A percentile compares a stretch with the other conserved stretches of the same genome.
phyloP scores from a whole-genome alignment of 257 asterid species.

The Penstemon newberryi region DNA sequence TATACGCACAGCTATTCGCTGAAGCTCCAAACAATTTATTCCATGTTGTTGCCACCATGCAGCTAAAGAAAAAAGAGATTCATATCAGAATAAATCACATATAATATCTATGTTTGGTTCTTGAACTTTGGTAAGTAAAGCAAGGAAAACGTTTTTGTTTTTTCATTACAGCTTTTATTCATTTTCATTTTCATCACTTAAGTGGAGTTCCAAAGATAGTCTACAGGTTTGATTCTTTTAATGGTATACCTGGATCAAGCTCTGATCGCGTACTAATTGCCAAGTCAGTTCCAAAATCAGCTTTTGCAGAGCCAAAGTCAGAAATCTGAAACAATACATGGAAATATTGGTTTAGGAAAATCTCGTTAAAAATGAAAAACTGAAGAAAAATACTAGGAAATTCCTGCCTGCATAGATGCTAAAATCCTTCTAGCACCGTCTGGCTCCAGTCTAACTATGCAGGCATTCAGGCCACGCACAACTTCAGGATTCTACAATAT shows the following conservation, averaged over 20 bases:
- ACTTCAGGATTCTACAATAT: conserved; percentile 81
- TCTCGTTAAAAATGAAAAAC: conserved; percentile 2
- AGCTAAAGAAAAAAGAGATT: conserved; percentile 49
- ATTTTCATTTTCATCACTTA: no score
- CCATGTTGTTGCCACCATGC: conserved; percentile 99
- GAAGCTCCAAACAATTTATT: conserved; percentile 87
- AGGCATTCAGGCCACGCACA: conserved; percentile 84
- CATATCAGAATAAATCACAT: conserved; percentile 33
- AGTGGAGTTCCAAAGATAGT: no score
- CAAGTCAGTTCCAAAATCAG: conserved; percentile 95
- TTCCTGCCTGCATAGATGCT: conserved; percentile 86
- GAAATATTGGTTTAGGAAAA: conserved; percentile 16
- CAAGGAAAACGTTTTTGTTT: no score
- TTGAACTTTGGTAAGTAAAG: no score
- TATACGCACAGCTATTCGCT: conserved; percentile 81
- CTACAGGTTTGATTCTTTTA: conserved; percentile 7
- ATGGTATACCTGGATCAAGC: conserved; percentile 82
- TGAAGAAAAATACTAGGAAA: conserved; percentile 19
- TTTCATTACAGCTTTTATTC: no score
- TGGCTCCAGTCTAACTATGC: conserved; percentile 78
- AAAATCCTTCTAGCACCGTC: conserved; percentile 79
- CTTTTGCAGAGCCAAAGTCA: conserved; percentile 83
- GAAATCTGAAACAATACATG: conserved; percentile 56
- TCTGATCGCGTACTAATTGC: conserved; percentile 85
- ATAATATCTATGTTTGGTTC: background rate